phyloP scores from a whole-genome alignment of 345 rosid species.

The Eucalyptus regnans region DNA sequence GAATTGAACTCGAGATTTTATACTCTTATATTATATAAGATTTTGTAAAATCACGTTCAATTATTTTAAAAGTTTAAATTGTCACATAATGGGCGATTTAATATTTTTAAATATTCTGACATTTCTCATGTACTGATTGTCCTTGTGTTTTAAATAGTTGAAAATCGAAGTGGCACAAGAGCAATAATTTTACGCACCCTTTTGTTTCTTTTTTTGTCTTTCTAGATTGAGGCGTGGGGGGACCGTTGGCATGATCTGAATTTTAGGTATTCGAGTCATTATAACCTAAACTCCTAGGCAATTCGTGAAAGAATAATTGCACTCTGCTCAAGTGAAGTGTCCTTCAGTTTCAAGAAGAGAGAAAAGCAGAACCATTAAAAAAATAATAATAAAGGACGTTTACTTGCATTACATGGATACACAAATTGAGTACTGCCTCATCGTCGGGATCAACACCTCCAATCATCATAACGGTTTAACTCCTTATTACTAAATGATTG shows the following conservation, averaged over 20 bases:
- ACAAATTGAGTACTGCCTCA: neutral
- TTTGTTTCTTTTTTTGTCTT: neutral
- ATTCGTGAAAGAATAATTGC: neutral
- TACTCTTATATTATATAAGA: accelerated
- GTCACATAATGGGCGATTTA: accelerated
- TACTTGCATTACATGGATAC: neutral
- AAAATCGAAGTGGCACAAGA: neutral
- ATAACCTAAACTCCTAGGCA: neutral
- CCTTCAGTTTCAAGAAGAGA: neutral
- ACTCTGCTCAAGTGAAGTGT: neutral
- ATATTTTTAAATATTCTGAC: neutral
- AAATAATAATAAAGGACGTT: neutral
- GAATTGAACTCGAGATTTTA: neutral
- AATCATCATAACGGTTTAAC: neutral
- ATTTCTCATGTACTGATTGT: neutral
- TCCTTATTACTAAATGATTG: neutral
- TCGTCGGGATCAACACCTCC: neutral
- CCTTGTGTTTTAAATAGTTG: neutral
- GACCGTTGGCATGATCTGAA: neutral
- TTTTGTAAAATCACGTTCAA: accelerated
- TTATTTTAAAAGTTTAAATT: neutral
- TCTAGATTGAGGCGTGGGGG: neutral
- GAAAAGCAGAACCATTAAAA: neutral
- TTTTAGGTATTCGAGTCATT: neutral
- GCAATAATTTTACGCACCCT: neutral